A percentile compares a stretch with the other conserved stretches of the same genome.
These are phyloP conservation scores for Mesostigma viride DNA, from an alignment of 139 green algal species.

Conservation along the genomic window DNA sequence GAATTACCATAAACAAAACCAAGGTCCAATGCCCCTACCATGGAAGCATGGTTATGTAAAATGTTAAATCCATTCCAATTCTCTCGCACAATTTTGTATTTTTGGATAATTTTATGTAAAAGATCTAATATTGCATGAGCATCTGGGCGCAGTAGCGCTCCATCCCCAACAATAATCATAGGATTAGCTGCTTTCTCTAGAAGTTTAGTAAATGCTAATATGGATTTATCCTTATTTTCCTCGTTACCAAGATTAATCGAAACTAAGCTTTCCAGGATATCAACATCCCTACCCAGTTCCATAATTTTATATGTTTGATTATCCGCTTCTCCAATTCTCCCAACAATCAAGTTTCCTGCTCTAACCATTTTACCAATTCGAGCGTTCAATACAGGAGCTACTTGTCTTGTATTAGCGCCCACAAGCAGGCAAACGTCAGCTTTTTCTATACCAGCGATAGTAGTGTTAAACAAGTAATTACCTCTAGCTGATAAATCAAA, in stretches of 20 bases:
- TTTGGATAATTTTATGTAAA: constrained; percentile 49
- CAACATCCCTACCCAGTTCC: constrained; percentile 62
- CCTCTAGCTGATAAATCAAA: constrained; percentile 37
- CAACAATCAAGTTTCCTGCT: constrained; percentile 40
- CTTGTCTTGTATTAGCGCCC: constrained; percentile 76
- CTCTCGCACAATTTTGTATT: constrained; percentile 55
- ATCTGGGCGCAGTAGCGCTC: constrained; percentile 66
- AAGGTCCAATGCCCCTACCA: constrained; percentile 84
- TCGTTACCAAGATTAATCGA: too few species aligned
- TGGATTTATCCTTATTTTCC: too few species aligned
- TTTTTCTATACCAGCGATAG: constrained; percentile 72
- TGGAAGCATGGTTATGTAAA: constrained; percentile 75
- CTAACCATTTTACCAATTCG: constrained; percentile 57
- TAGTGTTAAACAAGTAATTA: constrained; percentile 86
- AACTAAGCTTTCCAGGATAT: too few species aligned
- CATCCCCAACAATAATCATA: constrained; percentile 77
- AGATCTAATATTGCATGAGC: constrained; percentile 57
- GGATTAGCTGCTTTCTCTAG: constrained; percentile 53
- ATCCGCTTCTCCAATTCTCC: constrained; percentile 55
- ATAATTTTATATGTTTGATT: constrained; percentile 88
- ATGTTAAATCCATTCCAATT: constrained; percentile 95
- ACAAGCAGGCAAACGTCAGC: constrained; percentile 88
- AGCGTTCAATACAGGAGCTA: constrained; percentile 90
- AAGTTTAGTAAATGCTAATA: constrained; percentile 55
- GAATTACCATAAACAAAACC: too few species aligned